phyloP scores from a whole-genome alignment of 805 yeast species.

The Ogataea kodamae region DNA sequence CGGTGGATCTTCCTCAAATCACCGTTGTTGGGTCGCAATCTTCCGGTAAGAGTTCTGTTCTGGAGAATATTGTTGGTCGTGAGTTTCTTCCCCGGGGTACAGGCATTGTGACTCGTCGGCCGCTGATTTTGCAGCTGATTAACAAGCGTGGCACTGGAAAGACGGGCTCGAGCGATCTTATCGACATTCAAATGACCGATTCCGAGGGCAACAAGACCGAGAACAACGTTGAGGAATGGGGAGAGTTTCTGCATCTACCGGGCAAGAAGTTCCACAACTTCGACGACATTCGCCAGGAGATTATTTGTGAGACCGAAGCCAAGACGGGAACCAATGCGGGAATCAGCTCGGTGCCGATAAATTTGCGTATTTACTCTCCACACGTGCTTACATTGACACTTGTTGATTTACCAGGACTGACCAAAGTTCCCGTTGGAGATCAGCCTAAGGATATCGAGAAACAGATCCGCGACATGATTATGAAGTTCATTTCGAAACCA shows the following conservation, averaged over 20 bases:
- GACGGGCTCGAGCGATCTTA: conserved; percentile 34
- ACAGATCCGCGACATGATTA: conserved; percentile 87
- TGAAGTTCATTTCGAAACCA: conserved; percentile 92
- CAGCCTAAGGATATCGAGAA: conserved; percentile 96
- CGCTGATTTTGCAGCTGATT: conserved; percentile 64
- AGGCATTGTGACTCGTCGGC: conserved; percentile 68
- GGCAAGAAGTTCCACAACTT: conserved; percentile 84
- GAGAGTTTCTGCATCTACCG: conserved; percentile 92
- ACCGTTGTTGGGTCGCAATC: conserved; percentile 96
- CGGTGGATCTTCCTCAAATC: conserved; percentile 88
- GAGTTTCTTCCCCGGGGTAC: conserved; percentile 91
- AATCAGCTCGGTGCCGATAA: conserved; percentile 88
- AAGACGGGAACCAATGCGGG: conserved; percentile 83
- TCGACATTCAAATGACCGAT: conserved; percentile 42
- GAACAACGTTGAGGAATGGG: conserved; percentile 88
- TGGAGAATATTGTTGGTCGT: conserved; percentile 87
- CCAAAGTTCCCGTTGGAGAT: conserved; percentile 98
- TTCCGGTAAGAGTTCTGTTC: conserved; percentile 82
- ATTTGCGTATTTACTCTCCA: conserved; percentile 89
- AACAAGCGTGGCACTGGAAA: conserved; percentile 49
- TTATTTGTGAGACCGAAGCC: conserved; percentile 85
- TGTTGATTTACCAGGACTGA: conserved; percentile 95
- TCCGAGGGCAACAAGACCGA: conserved; percentile 53
- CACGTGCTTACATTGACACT: conserved; percentile 89
- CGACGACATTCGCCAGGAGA: conserved; percentile 84